Evolutionary conservation across 495 filamentous ascomycete species (phyloP).

Genomic region (Friedmanniomyces endolithicus): DNA sequence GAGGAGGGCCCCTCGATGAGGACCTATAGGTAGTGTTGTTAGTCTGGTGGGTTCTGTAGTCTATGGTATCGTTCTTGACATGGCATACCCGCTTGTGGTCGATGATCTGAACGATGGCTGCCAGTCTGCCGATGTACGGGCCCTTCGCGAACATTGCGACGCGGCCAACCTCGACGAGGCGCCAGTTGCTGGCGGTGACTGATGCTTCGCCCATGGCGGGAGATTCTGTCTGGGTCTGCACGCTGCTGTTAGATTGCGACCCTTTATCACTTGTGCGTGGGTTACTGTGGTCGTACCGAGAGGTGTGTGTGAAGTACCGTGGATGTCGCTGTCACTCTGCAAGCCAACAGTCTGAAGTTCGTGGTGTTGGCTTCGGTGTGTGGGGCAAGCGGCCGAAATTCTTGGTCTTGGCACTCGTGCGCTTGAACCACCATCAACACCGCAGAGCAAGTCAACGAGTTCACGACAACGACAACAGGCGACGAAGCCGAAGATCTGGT

Average conservation of each 20-base stretch:
- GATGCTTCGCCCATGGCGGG: constrained; percentile 53
- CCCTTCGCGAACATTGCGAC: constrained; percentile 71
- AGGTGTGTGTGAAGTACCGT: background rate
- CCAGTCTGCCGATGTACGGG: constrained; percentile 72
- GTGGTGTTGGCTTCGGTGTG: background rate
- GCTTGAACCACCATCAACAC: background rate
- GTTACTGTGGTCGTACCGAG: background rate
- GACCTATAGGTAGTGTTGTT: constrained; percentile 44
- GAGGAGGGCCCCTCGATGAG: constrained; percentile 85
- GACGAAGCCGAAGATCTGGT: constrained; percentile 15
- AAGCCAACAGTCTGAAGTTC: background rate
- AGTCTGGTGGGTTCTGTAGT: constrained; percentile 28
- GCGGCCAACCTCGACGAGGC: constrained; percentile 93
- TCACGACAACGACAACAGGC: constrained; percentile 6
- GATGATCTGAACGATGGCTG: constrained; percentile 94
- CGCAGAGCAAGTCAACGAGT: background rate
- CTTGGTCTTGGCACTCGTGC: background rate
- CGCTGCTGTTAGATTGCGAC: background rate
- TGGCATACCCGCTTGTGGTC: constrained; percentile 97
- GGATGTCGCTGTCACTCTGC: background rate
- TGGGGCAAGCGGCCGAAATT: background rate
- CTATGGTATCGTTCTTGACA: constrained; percentile 13
- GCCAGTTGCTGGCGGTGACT: constrained; percentile 65
- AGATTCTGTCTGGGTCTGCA: constrained; percentile 1
- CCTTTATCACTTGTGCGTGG: background rate